Base-by-base conservation (phyloP, 345 rosid species). In the Syzygium jambos region DNA sequence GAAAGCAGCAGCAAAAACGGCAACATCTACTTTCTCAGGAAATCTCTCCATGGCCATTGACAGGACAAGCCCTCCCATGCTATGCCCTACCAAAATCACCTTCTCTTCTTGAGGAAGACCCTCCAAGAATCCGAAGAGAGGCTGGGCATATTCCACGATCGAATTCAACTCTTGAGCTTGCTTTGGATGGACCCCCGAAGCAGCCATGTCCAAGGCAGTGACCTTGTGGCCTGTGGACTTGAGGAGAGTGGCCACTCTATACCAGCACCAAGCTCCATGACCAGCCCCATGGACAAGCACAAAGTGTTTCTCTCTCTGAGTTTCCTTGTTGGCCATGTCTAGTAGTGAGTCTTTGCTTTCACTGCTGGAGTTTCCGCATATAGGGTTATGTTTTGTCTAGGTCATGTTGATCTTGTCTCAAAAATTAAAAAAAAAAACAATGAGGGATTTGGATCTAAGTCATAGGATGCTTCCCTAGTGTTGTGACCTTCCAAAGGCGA, bases 31-130 rank as follows among this genome's bases (percentile, higher is more conserved):
- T 88, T 90, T 93, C 87, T 90, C 88, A 46, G 93, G 93, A 86
- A 88, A 92, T 86, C 85, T 92, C 82, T 91, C 95, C 93, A 92
- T 89, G 59, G 92, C 93, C 82, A 65, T 85, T 85, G 93, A 90
- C 43, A 90, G 52, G 83, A 89, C 12, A 10, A 63, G 9, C 12
- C 93, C 95, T 19, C 92, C 93, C 78, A 84, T 38, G 68, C 92
- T 89, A 78, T 92, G 93, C 16, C 93, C 95, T n/a, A 91, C 93
- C 51, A 93, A 88, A 78, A 89, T 84, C 53, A 93, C 92, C 86
- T 73, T 91, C 87, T 92, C 93, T 11, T 77, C 89, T 13, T 52
- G 49, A 29, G 88, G 88, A 55, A 91, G 59, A 30, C 90, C 84
- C 46, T 14, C 88, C 91, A 92, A 68, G 89, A 91, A 91, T 29